These are phyloP conservation scores for Pogostemon cablin DNA, from an alignment of 257 asterid species.

Conservation along the genomic window DNA sequence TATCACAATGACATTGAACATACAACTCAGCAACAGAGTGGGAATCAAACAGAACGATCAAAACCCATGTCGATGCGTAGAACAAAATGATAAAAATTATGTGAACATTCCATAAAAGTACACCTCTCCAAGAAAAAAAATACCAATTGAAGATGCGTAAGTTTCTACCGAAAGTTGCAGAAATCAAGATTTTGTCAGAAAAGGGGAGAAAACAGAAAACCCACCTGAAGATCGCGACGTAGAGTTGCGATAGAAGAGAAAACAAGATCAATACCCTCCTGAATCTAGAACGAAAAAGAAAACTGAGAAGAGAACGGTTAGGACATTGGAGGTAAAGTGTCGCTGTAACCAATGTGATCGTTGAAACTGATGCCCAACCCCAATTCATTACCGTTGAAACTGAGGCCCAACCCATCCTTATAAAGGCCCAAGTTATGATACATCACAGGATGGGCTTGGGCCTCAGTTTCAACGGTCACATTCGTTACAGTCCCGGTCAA, in stretches of 20 bases:
- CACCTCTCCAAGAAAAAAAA: background rate
- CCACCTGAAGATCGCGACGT: slow-evolving; percentile 26
- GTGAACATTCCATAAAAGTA: slow-evolving; percentile 4
- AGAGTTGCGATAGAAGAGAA: slow-evolving; percentile 19
- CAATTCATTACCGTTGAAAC: no score
- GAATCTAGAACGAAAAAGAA: background rate
- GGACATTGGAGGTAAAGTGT: slow-evolving; percentile 1
- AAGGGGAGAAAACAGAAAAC: slow-evolving; percentile 7
- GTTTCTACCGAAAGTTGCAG: background rate
- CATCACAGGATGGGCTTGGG: no score
- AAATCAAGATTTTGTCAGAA: background rate
- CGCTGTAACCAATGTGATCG: background rate
- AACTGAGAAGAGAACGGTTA: background rate
- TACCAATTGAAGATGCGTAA: background rate
- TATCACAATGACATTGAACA: background rate
- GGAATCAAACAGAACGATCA: slow-evolving; percentile 1
- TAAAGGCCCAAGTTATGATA: no score
- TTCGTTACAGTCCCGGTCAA: no score
- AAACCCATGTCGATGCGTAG: background rate
- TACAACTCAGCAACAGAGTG: background rate
- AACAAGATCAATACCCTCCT: slow-evolving; percentile 30
- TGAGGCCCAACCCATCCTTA: no score
- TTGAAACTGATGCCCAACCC: no score
- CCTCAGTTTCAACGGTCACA: no score
- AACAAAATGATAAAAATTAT: background rate